Percentiles rank a stretch among this genome's conserved stretches.
These are phyloP conservation scores for Wallacemonas sp. DNA, from an alignment of 208 protist genomes.

Conservation along the genomic window DNA sequence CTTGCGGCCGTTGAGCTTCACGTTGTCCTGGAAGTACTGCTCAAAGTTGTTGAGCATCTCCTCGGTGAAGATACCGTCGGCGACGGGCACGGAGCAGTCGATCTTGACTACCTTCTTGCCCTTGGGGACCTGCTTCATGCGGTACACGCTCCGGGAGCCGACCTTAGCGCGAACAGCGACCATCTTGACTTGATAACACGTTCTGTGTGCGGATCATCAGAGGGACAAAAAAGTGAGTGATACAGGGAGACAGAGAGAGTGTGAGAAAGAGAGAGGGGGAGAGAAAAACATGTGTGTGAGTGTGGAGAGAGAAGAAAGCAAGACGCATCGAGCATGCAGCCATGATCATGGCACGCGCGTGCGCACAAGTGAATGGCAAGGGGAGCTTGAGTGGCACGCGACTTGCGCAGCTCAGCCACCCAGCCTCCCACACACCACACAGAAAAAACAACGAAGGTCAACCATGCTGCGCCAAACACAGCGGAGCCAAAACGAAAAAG, in stretches of 20 bases:
- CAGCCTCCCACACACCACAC: no score
- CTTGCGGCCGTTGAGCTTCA: constrained; percentile 98
- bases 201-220: background rate
- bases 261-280: constrained; percentile 7
- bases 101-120: constrained; percentile 90
- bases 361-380: no score
- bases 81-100: constrained; percentile 67
- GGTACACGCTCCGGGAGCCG: constrained; percentile 79
- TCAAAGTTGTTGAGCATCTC: constrained; percentile 90
- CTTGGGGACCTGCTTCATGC: constrained; percentile 86
- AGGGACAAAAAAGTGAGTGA: constrained; percentile 16
- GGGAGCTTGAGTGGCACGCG: no score
- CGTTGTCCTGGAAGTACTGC: constrained; percentile 97
- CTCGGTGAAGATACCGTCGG: constrained; percentile 79
- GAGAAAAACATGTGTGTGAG: constrained; percentile 6
- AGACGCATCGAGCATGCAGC: no score
- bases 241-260: background rate
- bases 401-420: no score
- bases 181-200: constrained; percentile 53
- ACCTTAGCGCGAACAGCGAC: constrained; percentile 92
- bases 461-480: no score
- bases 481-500: no score
- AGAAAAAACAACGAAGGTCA: no score
- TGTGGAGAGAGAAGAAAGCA: background rate
- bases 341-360: no score